phyloP scores from a whole-genome alignment of 768 basidiomycete genomes.

The Suillus alpinus region DNA sequence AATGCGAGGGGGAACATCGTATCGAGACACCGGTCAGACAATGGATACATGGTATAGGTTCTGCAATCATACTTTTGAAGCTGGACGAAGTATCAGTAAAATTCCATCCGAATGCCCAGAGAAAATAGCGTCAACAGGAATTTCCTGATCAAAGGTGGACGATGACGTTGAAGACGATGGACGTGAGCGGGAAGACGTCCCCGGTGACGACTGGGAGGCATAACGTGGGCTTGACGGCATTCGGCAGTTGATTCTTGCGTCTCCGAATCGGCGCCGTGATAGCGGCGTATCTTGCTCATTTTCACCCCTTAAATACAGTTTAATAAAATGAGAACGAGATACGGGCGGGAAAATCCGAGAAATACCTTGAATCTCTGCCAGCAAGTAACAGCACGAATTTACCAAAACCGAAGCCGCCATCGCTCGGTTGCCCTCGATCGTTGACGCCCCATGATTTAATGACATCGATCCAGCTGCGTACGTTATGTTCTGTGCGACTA shows the following conservation, averaged over 20 bases:
- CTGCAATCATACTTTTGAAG: conserved; percentile 19
- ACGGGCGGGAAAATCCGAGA: not conserved
- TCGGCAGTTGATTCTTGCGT: conserved; percentile 16
- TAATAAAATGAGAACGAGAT: conserved; percentile 1
- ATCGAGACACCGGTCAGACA: not conserved
- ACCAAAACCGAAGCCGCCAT: conserved; percentile 83
- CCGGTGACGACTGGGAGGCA: conserved; percentile 3
- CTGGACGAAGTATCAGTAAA: conserved; percentile 70
- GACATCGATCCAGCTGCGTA: conserved; percentile 71
- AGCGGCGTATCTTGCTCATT: conserved; percentile 24
- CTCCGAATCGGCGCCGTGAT: conserved; percentile 26
- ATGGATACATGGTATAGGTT: not conserved
- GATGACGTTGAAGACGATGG: conserved; percentile 6
- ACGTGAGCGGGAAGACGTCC: conserved; percentile 11
- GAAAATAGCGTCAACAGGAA: conserved; percentile 76
- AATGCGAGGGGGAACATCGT: not conserved
- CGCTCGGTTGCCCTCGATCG: conserved; percentile 77
- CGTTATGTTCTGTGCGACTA: conserved; percentile 58
- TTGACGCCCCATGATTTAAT: conserved; percentile 86
- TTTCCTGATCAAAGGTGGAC: conserved; percentile 27
- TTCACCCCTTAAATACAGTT: conserved; percentile 18
- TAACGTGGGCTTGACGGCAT: conserved; percentile 9
- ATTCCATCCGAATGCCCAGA: conserved; percentile 84
- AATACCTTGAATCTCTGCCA: conserved; percentile 60
- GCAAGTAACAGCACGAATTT: conserved; percentile 55